Evolutionary conservation across 441 rosid species (phyloP), one percentile per base, ranked within the genome.

Genomic region (Bocquillonia castaneifolia): DNA sequence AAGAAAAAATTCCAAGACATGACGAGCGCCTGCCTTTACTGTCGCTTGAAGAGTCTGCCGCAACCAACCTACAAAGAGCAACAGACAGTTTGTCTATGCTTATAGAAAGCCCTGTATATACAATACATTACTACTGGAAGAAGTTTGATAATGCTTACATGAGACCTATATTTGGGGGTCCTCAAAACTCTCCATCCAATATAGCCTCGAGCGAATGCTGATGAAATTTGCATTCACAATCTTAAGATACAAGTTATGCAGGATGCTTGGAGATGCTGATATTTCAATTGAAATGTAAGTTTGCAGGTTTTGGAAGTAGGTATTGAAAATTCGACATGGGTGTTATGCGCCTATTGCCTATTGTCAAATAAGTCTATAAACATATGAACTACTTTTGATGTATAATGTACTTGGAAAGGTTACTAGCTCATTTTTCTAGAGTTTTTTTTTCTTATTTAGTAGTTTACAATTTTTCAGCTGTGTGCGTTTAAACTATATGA

Each of bases 131-230:
- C 68, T 88, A 91, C 76, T 91, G 98, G 98, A 91, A 88, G 73
- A 85, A 80, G 82, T 89, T 93, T 0, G 97, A 93, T 8, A 83
- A 93, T 67, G 72, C 76, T 15, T 86, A 86, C 73, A 91, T 93
- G 98, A 88, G 96, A 67, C 98, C 98, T 10, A 47, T 86, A 45
- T 93, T 93, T 9, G 98, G 97, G 8, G 96, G 94, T 67, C 86
- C 96, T 64, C 62, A 10, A 51, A 58, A 52, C 68, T 44, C 36
- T 71, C 81, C 29, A 2, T 37, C 18, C 12, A 10, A 0, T 25
- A 23, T 6, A 12, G 28, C 17, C 15, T 28, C 4, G n/a, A 1
- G 6, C 29, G 9, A 36, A 26, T 48, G 50, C 34, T 40, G 14
- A 15, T 44, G 20, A 17, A 62, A 23, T 60, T 23, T 8, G 13